phyloP scores from a whole-genome alignment of 2,329 filamentous ascomycete genomes.

The Talaromyces sp. region DNA sequence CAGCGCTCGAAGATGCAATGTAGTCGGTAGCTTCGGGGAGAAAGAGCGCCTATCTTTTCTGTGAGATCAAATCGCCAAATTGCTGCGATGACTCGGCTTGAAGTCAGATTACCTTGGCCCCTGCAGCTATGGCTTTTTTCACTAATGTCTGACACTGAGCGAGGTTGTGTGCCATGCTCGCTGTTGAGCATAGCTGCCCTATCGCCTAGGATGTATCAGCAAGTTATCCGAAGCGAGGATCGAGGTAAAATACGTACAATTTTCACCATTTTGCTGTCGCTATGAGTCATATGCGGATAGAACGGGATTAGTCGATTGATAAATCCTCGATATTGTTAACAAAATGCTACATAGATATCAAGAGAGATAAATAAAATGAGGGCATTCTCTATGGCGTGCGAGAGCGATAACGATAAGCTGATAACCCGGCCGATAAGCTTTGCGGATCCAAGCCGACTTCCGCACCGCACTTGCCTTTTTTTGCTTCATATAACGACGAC shows the following conservation, averaged over 20 bases:
- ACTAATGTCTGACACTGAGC: slow-evolving; percentile 71
- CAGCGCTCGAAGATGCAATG: slow-evolving; percentile 65
- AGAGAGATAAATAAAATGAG: neutral
- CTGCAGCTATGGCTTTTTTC: slow-evolving; percentile 67
- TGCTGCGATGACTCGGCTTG: neutral
- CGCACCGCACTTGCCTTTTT: slow-evolving; percentile 8
- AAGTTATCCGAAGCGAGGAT: neutral
- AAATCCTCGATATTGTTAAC: neutral
- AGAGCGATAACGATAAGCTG: neutral
- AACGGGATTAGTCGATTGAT: neutral
- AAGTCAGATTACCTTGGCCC: slow-evolving; percentile 63
- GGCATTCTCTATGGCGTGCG: neutral
- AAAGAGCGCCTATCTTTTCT: slow-evolving; percentile 64
- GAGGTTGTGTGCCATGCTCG: slow-evolving; percentile 74
- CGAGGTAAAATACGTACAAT: neutral
- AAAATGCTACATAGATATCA: neutral
- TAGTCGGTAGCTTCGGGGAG: slow-evolving; percentile 91
- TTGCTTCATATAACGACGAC: neutral
- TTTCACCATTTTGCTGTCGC: slow-evolving; percentile 12
- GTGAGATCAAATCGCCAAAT: neutral
- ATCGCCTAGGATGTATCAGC: slow-evolving; percentile 59
- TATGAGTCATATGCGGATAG: too few relatives aligned
- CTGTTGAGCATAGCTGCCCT: slow-evolving; percentile 84
- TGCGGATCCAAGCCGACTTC: neutral
- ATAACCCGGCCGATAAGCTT: slow-evolving; percentile 1